phyloP scores from a whole-genome alignment of 83 land plant species.

The Picea abies region DNA sequence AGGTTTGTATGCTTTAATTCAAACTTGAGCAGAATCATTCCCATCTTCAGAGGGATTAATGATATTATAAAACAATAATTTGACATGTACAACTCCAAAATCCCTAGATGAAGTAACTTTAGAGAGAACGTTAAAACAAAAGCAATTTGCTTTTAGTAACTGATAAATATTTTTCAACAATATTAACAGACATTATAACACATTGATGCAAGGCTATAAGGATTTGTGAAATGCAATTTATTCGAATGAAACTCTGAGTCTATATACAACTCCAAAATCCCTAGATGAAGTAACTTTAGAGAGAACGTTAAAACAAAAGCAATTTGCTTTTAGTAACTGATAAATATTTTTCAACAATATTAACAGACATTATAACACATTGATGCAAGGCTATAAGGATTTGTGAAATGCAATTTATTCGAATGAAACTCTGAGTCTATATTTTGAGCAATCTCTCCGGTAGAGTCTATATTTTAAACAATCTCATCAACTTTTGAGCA shows the following conservation, averaged over 20 bases:
- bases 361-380: not conserved
- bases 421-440: not conserved
- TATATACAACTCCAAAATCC: not conserved
- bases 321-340: not conserved
- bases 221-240: not conserved
- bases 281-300: not conserved
- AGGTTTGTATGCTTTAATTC: not conserved
- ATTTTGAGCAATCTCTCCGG: not conserved
- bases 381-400: not conserved
- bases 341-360: not conserved
- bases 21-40: not conserved
- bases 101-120: not conserved
- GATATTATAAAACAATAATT: not conserved
- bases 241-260: not conserved
- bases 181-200: not conserved
- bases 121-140: not conserved
- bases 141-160: not conserved
- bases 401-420: not conserved
- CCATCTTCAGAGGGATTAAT: not conserved
- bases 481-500: too few relatives aligned
- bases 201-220: not conserved
- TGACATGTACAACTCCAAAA: not conserved
- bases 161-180: not conserved
- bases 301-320: not conserved
- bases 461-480: too few relatives aligned